These are phyloP conservation scores for Buddleja alternifolia DNA, from an alignment of 257 asterid species.

Conservation along the genomic window DNA sequence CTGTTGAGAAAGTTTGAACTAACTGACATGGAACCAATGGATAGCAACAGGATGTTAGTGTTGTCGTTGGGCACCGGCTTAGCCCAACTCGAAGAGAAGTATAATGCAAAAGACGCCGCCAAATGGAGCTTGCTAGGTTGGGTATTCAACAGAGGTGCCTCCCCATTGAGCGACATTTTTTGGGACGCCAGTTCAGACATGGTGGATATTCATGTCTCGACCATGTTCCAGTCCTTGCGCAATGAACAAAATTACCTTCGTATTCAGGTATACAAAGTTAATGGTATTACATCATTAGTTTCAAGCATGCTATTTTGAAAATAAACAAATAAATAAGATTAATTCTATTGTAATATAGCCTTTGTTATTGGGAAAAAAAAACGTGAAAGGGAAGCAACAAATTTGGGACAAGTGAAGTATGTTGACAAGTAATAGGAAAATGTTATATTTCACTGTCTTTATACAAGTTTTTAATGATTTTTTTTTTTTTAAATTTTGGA, in stretches of 20 bases:
- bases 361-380: too few species aligned
- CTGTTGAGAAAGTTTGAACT: slow-evolving; percentile 38
- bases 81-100: slow-evolving; percentile 46
- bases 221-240: slow-evolving; percentile 43
- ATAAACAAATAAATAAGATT: too few species aligned
- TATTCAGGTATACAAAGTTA: slow-evolving; percentile 45
- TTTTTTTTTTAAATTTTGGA: too few species aligned
- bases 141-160: slow-evolving; percentile 35
- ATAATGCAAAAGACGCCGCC: slow-evolving; percentile 38
- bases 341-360: too few species aligned
- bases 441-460: too few species aligned
- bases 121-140: slow-evolving; percentile 46
- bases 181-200: slow-evolving; percentile 50
- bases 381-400: too few species aligned
- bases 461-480: too few species aligned
- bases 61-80: slow-evolving; percentile 58
- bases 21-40: slow-evolving; percentile 36
- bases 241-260: slow-evolving; percentile 45
- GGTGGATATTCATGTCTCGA: slow-evolving; percentile 49
- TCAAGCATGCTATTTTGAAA: too few species aligned
- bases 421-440: too few species aligned
- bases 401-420: too few species aligned
- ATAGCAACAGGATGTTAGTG: slow-evolving; percentile 47
- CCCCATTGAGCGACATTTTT: slow-evolving; percentile 45
- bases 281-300: too few species aligned